Conservation (phyloP, 768 basidiomycete species). For the Cystofilobasidium capitatum region DNA sequence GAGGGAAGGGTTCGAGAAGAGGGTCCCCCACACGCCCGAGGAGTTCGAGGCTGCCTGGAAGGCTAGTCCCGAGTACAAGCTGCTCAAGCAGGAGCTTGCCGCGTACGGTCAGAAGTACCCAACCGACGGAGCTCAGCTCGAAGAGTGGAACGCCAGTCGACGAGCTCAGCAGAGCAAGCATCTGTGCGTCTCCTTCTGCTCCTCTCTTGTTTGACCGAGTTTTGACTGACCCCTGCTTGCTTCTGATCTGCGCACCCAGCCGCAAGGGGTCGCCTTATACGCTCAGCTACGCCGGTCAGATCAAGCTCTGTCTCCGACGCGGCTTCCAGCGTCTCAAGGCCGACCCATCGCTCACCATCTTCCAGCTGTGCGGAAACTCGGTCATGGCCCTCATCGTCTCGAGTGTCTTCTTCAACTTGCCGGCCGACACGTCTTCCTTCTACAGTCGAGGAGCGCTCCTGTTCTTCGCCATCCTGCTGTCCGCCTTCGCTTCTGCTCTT, state of each 20-base stretch:
- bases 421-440: neutral
- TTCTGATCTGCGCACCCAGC: too few relatives aligned
- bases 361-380: neutral
- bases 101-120: neutral
- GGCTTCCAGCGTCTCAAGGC: conserved; percentile 42
- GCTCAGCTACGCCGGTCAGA: conserved; percentile 45
- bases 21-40: conserved; percentile 1
- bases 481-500: neutral
- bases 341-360: conserved; percentile 2
- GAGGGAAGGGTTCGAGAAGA: conserved; percentile 2
- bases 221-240: too few relatives aligned
- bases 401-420: conserved; percentile 1
- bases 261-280: conserved; percentile 42
- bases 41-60: conserved; percentile 6
- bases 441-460: conserved; percentile 35
- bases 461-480: conserved; percentile 12
- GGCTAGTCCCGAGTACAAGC: neutral
- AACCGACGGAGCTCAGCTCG: neutral
- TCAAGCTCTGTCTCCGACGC: conserved; percentile 44
- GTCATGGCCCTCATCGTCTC: conserved; percentile 4
- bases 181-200: neutral
- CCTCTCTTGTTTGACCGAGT: neutral
- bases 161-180: neutral
- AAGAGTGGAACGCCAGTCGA: neutral
- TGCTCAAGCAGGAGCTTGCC: neutral